Base-by-base conservation (phyloP, 2,329 filamentous ascomycete genomes). In the Aspergillus sclerotialis region DNA sequence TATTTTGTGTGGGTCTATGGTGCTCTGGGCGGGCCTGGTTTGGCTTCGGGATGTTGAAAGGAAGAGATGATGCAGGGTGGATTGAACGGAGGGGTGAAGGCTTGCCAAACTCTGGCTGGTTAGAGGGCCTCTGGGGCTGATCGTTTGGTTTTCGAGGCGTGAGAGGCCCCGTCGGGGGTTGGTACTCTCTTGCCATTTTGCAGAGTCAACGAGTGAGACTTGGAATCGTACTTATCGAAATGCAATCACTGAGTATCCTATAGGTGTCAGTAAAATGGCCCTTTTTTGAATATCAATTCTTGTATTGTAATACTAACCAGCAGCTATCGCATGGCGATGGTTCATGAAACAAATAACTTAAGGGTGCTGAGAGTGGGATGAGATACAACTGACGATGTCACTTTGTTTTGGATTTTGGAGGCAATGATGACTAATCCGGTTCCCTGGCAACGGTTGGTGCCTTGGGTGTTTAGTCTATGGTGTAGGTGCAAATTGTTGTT, bases 101-200 rank as follows among this genome's bases (percentile, higher is more conserved):
- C 46, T 73, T 71, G 33, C 76, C 76, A 48, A 80, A 80, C 46
- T 78, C 68, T 25, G 70, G 64, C 19, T 65, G 58, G 4, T 65
- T 58, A 10, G 60, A 49, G 10, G 58, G 48, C 18, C 58, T 48
- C 24, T 50, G 52, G 12, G 52, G 35, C 23, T 57, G 53, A 18
- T 64, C 52, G 32, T 57, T 56, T 10, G 53, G 51, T 40, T 59
- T 61, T 12, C 56, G 53, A 31, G 61, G 55, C 21, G 53, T 55
- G 27, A 53, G 48, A 6, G 56, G 53, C 32, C 56, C 51, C 30
- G 55, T 53, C 9, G 64, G 59, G 11, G 67, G 65, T 38, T 69
- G 67, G 40, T 69, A 63, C 60, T 75, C 70, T 45, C 67, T 65
- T 8, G 72, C 71, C 68, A 75, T 75, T 13, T 43, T 66, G 42